Percentiles rank a stretch among this genome's conserved stretches.
Evolutionary conservation across 345 rosid species (phyloP).

Genomic region (Angophora floribunda): DNA sequence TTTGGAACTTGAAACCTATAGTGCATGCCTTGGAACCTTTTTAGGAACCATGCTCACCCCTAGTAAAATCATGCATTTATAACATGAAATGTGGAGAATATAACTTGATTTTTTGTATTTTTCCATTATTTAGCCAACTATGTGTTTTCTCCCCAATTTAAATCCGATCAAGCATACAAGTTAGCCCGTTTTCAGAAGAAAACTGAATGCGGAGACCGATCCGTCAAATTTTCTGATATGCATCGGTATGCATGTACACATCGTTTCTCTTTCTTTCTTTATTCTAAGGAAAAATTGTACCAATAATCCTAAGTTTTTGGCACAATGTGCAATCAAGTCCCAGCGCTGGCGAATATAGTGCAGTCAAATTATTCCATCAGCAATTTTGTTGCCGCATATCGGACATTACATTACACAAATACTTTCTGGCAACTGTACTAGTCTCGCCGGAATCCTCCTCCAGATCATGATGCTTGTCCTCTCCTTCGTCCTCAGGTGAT

Average conservation of each 20-base stretch:
- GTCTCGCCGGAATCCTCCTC: constrained; percentile 57
- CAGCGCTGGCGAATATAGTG: background rate
- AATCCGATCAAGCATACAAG: background rate
- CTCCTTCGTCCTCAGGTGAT: constrained; percentile 90
- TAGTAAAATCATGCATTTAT: too few relatives aligned
- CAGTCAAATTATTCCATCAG: background rate
- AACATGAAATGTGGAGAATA: background rate
- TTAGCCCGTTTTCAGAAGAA: background rate
- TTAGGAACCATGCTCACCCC: too few relatives aligned
- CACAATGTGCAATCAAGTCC: background rate
- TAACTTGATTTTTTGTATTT: background rate
- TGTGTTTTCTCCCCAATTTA: background rate
- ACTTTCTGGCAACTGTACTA: background rate
- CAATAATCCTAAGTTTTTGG: background rate
- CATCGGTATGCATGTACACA: background rate
- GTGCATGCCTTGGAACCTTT: too few relatives aligned
- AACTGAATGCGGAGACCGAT: background rate
- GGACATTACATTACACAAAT: background rate
- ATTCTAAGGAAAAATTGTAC: background rate
- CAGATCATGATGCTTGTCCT: constrained; percentile 99
- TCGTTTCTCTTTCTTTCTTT: background rate
- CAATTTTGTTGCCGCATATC: background rate
- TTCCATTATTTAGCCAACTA: background rate
- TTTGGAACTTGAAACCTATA: too few relatives aligned
- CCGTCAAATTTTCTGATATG: background rate